Base-by-base conservation (phyloP, 2,329 filamentous ascomycete species). In the Arthrobotrys iridis region DNA sequence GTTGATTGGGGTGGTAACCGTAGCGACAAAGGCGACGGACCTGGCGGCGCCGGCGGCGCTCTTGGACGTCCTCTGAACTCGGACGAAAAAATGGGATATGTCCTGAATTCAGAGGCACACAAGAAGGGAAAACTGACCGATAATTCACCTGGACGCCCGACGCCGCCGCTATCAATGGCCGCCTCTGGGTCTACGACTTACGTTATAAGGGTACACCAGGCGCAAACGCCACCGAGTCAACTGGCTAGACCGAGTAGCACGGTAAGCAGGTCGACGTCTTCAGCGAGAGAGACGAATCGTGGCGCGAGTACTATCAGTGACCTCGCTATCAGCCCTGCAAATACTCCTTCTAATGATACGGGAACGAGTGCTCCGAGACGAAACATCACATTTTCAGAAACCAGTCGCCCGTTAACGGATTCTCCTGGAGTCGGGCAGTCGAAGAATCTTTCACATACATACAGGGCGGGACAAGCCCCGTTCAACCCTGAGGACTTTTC, bases 231-330 rank as follows among this genome's bases (percentile, higher is more conserved):
- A 11, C 63, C 71, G 20, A 63, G 59, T 24, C 60, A 60, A 11
- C 8, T n/a, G n/a, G 62, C 63, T 5, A 46, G 71, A n/a, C 71
- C 71, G 2, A 59, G 63, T 15, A 75, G 71, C 15, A 67, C 50
- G 0, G 71, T 68, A 30, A 75, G 60, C 30, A 55, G 63, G 40
- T 75, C 71, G 28, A 75, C 71, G 10, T 75, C 71, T 7, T 75
- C 71, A 30, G 71, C 63, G 15, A 37, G 71, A 46, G 71, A 75
- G 33, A 75, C 71, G 37, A 59, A 59, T 26, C 63, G 46, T 11
- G 71, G 71, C 37, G 46, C 71, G 4, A 75, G 71, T 48, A 75
- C 71, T 11, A 75, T 75, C 26, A 75, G 71, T 18, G 71, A 75
- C 20, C 63, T 75, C 20, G 63, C 58, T 3, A 75, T 68, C n/a